phyloP scores from a whole-genome alignment of 2,329 filamentous ascomycete species.

The Monosporascus cannonballus region DNA sequence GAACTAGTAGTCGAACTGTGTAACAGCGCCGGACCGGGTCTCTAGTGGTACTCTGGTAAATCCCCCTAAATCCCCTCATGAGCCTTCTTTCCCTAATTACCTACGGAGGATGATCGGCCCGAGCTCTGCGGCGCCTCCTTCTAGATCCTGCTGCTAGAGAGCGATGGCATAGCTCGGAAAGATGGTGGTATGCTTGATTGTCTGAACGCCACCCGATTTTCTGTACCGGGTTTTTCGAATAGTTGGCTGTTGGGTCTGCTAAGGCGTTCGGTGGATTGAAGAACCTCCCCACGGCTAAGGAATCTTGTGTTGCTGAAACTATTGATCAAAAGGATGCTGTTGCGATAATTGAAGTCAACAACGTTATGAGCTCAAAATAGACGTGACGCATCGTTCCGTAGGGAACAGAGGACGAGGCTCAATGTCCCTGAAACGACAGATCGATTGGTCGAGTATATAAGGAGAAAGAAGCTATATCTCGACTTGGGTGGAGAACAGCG shows the following conservation, averaged over 20 bases:
- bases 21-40: slow-evolving; percentile 5
- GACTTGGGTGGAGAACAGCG: too few relatives aligned
- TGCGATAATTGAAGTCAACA: too few relatives aligned
- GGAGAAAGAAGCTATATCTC: too few relatives aligned
- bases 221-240: slow-evolving; percentile 6
- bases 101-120: slow-evolving; percentile 12
- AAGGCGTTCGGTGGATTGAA: slow-evolving; percentile 6
- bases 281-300: slow-evolving; percentile 6
- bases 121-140: slow-evolving; percentile 2
- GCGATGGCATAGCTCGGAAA: slow-evolving; percentile 17
- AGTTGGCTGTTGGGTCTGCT: slow-evolving; percentile 1
- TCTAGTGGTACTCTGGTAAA: slow-evolving; percentile 2
- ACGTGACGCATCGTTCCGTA: too few relatives aligned
- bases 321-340: too few relatives aligned
- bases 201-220: slow-evolving; percentile 6
- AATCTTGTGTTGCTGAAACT: too few relatives aligned
- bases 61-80: too few relatives aligned
- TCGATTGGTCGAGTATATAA: too few relatives aligned
- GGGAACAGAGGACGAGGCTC: too few relatives aligned
- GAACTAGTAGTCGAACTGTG: slow-evolving; percentile 14
- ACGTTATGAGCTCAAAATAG: too few relatives aligned
- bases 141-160: slow-evolving; percentile 16
- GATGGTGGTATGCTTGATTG: slow-evolving; percentile 16
- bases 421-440: too few relatives aligned
- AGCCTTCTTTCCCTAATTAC: not conserved